Evolutionary conservation across 2,329 filamentous ascomycete genomes (phyloP).

Genomic region (Diaporthe nobilis): DNA sequence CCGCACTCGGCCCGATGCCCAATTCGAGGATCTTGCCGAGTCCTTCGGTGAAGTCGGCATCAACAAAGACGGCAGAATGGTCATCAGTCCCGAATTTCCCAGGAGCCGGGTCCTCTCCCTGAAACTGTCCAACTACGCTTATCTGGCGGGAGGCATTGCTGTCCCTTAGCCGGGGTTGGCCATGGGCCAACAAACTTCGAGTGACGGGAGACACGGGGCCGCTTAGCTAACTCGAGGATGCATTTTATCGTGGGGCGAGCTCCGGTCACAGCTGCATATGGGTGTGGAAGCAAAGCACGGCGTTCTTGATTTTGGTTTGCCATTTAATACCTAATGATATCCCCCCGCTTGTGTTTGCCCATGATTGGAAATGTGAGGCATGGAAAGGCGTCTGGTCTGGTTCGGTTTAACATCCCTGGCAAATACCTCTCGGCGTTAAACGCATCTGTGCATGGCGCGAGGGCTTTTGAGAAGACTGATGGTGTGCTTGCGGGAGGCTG

Average conservation of each 20-base stretch:
- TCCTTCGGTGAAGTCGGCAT: conserved; percentile 73
- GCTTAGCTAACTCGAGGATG: not conserved
- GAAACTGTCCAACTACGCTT: conserved; percentile 70
- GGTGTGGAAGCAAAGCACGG: conserved; percentile 40
- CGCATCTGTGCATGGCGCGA: not conserved
- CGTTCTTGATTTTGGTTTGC: conserved; percentile 36
- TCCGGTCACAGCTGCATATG: conserved; percentile 14
- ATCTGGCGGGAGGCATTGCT: conserved; percentile 58
- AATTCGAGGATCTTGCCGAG: conserved; percentile 74
- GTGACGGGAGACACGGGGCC: not conserved
- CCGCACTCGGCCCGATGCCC: conserved; percentile 68
- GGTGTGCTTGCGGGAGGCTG: not conserved
- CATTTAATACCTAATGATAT: conserved; percentile 36
- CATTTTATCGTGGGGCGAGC: not conserved
- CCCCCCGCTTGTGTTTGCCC: conserved; percentile 30
- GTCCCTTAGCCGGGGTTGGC: conserved; percentile 45
- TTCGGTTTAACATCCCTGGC: not conserved
- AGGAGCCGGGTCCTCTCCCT: conserved; percentile 67
- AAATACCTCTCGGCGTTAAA: conserved; percentile 7
- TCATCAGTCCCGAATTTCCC: conserved; percentile 69
- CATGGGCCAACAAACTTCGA: not conserved
- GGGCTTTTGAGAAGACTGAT: not conserved
- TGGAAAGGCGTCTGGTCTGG: conserved; percentile 39
- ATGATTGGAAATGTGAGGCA: conserved; percentile 35
- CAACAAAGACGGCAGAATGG: conserved; percentile 71